Evolutionary conservation across 164 flowering plant species (phyloP).

Genomic region (Umbellularia californica): DNA sequence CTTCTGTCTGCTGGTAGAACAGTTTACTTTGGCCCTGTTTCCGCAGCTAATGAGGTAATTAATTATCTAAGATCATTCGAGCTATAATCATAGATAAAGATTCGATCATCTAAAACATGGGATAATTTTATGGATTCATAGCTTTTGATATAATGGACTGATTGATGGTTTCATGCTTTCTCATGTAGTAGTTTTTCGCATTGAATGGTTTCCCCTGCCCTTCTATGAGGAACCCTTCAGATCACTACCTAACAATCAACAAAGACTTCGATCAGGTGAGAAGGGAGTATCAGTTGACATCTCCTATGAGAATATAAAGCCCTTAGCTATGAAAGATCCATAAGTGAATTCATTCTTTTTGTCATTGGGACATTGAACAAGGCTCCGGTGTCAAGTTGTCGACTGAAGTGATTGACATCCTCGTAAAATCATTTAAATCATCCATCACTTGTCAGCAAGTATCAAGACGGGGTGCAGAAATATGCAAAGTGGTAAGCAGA

Average conservation of each 20-base stretch:
- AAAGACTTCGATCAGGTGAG: conserved; percentile 64
- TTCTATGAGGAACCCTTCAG: conserved; percentile 62
- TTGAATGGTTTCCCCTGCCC: conserved; percentile 73
- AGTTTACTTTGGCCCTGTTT: conserved; percentile 56
- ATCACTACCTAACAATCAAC: conserved; percentile 77
- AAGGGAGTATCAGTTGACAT: not conserved
- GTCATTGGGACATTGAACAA: conserved; percentile 30
- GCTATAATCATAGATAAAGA: not conserved
- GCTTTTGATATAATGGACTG: not conserved
- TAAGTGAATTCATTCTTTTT: not conserved
- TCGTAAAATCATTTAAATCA: conserved; percentile 40
- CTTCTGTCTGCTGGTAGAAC: conserved; percentile 59
- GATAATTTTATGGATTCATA: not conserved
- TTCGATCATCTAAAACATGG: not conserved
- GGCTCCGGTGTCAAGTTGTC: conserved; percentile 22
- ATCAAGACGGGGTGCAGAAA: conserved; percentile 15
- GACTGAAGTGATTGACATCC: conserved; percentile 34
- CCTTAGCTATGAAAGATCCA: not conserved
- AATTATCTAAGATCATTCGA: not conserved
- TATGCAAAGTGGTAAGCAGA: conserved; percentile 29
- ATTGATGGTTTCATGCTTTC: not conserved
- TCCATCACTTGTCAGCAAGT: conserved; percentile 31
- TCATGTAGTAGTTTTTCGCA: conserved; percentile 48
- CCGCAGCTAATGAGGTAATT: conserved; percentile 37
- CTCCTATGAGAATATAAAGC: not conserved